Base-by-base conservation (phyloP, 1,284 basidiomycete species). In the Trichosporon ovoides region DNA sequence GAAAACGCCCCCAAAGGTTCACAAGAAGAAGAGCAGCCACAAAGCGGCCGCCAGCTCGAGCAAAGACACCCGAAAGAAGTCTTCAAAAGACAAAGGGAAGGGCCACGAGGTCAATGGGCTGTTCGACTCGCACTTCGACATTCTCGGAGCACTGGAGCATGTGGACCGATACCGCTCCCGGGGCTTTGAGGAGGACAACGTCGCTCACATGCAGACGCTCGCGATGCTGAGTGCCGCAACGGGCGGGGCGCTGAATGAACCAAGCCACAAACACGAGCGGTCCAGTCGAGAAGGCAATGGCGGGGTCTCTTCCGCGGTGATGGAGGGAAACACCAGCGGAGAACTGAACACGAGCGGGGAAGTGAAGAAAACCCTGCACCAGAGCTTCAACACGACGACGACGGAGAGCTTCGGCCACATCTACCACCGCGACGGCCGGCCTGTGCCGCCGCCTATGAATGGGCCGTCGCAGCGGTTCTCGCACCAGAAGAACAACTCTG, bases 401-500 rank as follows among this genome's bases (percentile, higher is more conserved):
- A 58, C 56, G 5, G 72, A 72, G 16, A 75, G 74, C 0, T 77
- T 77, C 54, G 76, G 76, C 0, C 74, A 76, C 58, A 57, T 74
- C 7, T 55, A 67, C 3, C 71, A 73, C 56, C 58, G 55, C 16
- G 64, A 72, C 40, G 73, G 72, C 10, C 55, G 57, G 10, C 70
- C 73, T 0, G 38, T 69, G 38, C 61, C 57, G 28, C 38, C 52
- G 24, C 55, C 60, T 22, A 34, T 3, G 31, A 24, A 10, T 0
- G 43, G 43, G 6, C 43, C 43, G 14, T 48, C 46, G 4, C 22
- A 16, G 5, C 43, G 43, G 16, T 48, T 48, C 24, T 48, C 43
- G 14, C 43, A 48, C 16, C 43, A 48, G 13, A 22, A 24, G 7
- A 22, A 48, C 38, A 38, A 52, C 33, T 56, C 50, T 11, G 33